Conservation (phyloP, 495 filamentous ascomycete species). For the Parathielavia appendiculata region DNA sequence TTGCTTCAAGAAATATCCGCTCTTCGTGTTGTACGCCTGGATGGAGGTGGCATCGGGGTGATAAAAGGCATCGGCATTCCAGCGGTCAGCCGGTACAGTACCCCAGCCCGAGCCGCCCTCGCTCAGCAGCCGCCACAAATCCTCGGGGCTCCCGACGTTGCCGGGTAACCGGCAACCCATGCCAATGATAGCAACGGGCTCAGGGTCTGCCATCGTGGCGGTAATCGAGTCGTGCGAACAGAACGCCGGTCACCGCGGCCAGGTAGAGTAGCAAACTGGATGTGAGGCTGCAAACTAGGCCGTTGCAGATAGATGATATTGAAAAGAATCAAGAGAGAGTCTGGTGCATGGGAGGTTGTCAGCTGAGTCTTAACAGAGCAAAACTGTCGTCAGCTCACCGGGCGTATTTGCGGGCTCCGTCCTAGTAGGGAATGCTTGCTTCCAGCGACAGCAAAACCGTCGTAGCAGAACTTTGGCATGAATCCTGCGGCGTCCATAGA, state of each 20-base stretch:
- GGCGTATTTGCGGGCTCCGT: background rate
- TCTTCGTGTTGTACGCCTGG: background rate
- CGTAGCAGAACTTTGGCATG: background rate
- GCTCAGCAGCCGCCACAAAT: background rate
- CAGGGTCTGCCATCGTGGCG: slow-evolving; percentile 7
- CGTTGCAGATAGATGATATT: background rate
- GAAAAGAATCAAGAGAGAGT: background rate
- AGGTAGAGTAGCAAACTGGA: background rate
- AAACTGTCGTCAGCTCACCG: background rate
- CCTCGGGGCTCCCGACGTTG: background rate
- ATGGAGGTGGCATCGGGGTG: background rate
- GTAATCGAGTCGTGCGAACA: background rate
- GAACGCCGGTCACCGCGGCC: background rate
- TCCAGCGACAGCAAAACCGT: background rate
- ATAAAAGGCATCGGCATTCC: slow-evolving; percentile 1
- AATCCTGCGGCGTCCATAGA: background rate
- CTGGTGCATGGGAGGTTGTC: background rate
- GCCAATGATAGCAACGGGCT: slow-evolving; percentile 8
- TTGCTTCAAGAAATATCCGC: background rate
- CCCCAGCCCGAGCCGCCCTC: background rate
- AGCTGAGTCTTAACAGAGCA: background rate
- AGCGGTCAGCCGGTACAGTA: background rate
- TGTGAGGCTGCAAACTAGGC: background rate
- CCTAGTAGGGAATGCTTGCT: background rate
- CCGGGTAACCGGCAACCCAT: slow-evolving; percentile 4